Evolutionary conservation across 495 filamentous ascomycete species (phyloP).

Genomic region (Peziza echinospora): DNA sequence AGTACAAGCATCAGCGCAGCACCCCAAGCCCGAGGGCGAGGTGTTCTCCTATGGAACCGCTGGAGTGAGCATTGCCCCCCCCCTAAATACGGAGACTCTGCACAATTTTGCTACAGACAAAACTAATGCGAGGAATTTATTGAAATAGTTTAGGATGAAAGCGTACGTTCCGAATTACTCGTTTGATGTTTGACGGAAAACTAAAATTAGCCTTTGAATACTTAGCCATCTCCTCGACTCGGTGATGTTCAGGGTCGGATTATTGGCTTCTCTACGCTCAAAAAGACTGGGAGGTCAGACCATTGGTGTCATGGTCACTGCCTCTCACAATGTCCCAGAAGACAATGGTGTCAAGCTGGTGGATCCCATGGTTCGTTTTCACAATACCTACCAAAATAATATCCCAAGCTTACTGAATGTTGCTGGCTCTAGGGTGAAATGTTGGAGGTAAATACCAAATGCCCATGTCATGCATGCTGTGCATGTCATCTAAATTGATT

Average conservation of each 20-base stretch:
- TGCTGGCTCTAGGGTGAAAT: conserved; percentile 73
- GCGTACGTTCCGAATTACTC: conserved; percentile 35
- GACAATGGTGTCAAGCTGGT: conserved; percentile 98
- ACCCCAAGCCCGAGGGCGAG: conserved; percentile 43
- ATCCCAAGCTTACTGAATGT: neutral
- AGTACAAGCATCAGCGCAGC: conserved; percentile 38
- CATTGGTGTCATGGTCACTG: conserved; percentile 97
- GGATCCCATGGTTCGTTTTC: conserved; percentile 55
- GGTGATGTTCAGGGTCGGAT: conserved; percentile 72
- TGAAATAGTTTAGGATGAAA: conserved; percentile 51
- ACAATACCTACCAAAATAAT: neutral
- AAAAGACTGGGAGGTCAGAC: conserved; percentile 70
- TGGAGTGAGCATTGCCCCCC: conserved; percentile 36
- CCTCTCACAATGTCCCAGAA: conserved; percentile 87
- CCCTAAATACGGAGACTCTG: too few species aligned
- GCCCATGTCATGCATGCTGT: neutral
- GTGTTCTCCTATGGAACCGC: conserved; percentile 88
- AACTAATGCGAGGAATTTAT: neutral
- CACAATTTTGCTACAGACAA: too few species aligned
- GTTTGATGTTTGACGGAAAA: conserved; percentile 5
- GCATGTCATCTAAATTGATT: conserved; percentile 4
- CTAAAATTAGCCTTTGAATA: conserved; percentile 21
- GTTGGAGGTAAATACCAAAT: conserved; percentile 43
- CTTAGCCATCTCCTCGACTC: conserved; percentile 56
- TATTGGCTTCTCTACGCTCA: conserved; percentile 76